phyloP scores from a whole-genome alignment of 768 basidiomycete species.

The Boletales sp. region DNA sequence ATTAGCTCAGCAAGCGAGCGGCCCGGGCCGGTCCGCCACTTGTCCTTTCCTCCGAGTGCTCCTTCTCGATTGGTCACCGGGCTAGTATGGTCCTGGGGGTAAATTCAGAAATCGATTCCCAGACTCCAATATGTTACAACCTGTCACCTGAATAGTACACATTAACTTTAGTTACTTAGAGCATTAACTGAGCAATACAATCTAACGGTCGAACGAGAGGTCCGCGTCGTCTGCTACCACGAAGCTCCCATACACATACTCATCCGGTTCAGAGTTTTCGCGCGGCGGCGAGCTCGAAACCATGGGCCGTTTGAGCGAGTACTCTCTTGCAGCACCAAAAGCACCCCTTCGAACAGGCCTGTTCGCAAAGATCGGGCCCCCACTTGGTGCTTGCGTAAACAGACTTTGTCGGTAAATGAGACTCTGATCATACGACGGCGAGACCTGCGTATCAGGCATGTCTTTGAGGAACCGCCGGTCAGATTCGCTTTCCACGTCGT shows the following conservation, averaged over 20 bases:
- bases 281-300: slow-evolving; percentile 62
- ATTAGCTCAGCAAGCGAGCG: slow-evolving; percentile 13
- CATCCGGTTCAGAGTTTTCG: slow-evolving; percentile 51
- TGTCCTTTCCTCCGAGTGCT: no score
- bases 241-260: slow-evolving; percentile 74
- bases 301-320: slow-evolving; percentile 27
- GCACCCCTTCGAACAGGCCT: slow-evolving; percentile 45
- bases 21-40: neutral
- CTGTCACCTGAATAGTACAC: neutral
- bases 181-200: slow-evolving; percentile 5
- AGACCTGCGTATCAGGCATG: slow-evolving; percentile 61
- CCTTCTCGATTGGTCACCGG: no score
- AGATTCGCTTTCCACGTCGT: slow-evolving; percentile 55
- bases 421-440: slow-evolving; percentile 71
- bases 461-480: slow-evolving; percentile 67
- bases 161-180: neutral
- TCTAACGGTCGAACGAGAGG: slow-evolving; percentile 41
- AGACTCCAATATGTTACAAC: no score
- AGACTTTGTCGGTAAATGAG: slow-evolving; percentile 68
- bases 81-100: neutral
- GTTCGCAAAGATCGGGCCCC: slow-evolving; percentile 50
- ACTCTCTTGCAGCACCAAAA: slow-evolving; percentile 34
- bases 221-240: slow-evolving; percentile 78
- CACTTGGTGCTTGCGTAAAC: slow-evolving; percentile 59
- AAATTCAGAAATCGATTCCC: no score